Conservation (phyloP, 2,329 filamentous ascomycete genomes). For the Fusarium sp. region DNA sequence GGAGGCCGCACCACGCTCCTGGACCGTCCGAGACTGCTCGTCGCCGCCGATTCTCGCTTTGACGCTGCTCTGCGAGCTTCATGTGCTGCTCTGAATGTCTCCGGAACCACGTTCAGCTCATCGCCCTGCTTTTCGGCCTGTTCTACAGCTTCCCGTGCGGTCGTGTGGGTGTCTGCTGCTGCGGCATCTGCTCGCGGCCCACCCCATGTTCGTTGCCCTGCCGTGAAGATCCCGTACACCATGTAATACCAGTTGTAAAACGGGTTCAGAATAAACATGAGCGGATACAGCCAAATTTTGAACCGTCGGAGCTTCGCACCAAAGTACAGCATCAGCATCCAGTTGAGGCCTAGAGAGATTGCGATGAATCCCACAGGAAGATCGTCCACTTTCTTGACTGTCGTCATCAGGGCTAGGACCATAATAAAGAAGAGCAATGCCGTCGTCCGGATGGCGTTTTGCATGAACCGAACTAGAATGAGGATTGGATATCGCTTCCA, state of each 20-base stretch:
- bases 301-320: slow-evolving; percentile 86
- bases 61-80: slow-evolving; percentile 57
- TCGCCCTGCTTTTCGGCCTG: slow-evolving; percentile 82
- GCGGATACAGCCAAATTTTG: slow-evolving; percentile 93
- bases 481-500: slow-evolving; percentile 93
- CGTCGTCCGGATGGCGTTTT: slow-evolving; percentile 95
- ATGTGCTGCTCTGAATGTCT: slow-evolving; percentile 77
- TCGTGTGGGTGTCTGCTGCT: slow-evolving; percentile 78
- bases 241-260: slow-evolving; percentile 99
- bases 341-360: slow-evolving; percentile 92
- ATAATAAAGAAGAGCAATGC: slow-evolving; percentile 95
- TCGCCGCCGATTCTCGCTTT: slow-evolving; percentile 40
- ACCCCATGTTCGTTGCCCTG: slow-evolving; percentile 94
- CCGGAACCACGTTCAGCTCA: slow-evolving; percentile 88
- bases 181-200: slow-evolving; percentile 91
- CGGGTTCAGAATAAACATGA: slow-evolving; percentile 96
- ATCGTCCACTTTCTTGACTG: slow-evolving; percentile 79
- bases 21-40: slow-evolving; percentile 55
- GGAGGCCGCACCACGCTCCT: slow-evolving; percentile 76
- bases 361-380: slow-evolving; percentile 94
- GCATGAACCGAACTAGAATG: slow-evolving; percentile 88
- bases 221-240: slow-evolving; percentile 96
- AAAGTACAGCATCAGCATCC: slow-evolving; percentile 96
- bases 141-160: slow-evolving; percentile 85
- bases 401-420: slow-evolving; percentile 86